phyloP scores from a whole-genome alignment of 768 basidiomycete genomes.

The Heimioporus sp. region DNA sequence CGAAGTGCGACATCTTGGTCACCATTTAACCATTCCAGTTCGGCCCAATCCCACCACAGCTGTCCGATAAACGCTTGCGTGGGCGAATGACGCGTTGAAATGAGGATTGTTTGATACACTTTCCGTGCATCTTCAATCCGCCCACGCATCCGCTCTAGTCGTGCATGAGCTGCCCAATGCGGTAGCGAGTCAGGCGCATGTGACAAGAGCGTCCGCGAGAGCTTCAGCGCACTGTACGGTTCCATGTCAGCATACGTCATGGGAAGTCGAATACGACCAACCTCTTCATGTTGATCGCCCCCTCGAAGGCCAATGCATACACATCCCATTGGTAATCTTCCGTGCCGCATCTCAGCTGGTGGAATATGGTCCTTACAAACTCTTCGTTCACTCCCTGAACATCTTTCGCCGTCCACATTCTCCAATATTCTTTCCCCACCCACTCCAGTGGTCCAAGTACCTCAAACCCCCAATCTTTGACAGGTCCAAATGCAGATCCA shows the following conservation, averaged over 20 bases:
- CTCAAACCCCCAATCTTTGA: constrained; percentile 62
- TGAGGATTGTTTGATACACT: constrained; percentile 68
- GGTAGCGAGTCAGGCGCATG: constrained; percentile 51
- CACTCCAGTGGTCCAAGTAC: constrained; percentile 56
- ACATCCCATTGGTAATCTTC: constrained; percentile 65
- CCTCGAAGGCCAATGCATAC: constrained; percentile 66
- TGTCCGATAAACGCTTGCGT: constrained; percentile 37
- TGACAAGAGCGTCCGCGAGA: constrained; percentile 65
- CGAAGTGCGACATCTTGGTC: constrained; percentile 47
- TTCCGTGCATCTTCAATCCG: constrained; percentile 70
- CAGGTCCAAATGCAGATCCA: constrained; percentile 58
- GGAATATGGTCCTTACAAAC: constrained; percentile 58
- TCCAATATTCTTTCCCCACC: constrained; percentile 29
- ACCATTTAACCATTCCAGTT: constrained; percentile 76
- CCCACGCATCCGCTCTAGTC: constrained; percentile 65
- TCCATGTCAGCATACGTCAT: constrained; percentile 7
- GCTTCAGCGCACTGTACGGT: constrained; percentile 56
- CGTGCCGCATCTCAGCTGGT: constrained; percentile 46
- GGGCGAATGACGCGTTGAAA: constrained; percentile 39
- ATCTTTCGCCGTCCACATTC: constrained; percentile 50
- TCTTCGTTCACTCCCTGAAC: constrained; percentile 46
- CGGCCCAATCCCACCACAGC: constrained; percentile 84
- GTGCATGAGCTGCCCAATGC: constrained; percentile 78
- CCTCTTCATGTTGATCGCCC: constrained; percentile 57
- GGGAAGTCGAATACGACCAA: constrained; percentile 26